Evolutionary conservation across 1,284 basidiomycete species (phyloP), one percentile per base, ranked within the genome.

Genomic region (Melampsora larici-populina): DNA sequence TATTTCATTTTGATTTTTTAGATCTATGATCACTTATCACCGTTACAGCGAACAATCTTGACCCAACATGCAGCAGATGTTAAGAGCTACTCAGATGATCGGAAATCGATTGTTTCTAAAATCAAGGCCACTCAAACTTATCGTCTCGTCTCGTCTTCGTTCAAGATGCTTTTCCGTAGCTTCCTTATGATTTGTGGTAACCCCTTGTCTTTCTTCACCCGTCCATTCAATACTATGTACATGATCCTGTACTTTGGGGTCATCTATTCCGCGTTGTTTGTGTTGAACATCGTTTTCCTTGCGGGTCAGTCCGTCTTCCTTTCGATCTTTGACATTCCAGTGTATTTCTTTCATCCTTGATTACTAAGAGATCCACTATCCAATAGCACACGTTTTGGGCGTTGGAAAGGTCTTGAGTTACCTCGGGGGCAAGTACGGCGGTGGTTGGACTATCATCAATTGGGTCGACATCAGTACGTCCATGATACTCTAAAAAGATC

Each of bases 381-480:
- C 24, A 26, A 26, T 55, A 55, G 51, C 51, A 21, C 72, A 66
- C 36, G 26, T 74, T 2, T 31, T 66, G 72, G 72, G 72, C 2
- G 46, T 74, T 33, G 62, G 62, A 24, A 74, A 74, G 40, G 36
- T 74, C n/a, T 51, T 74, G 24, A 33, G 49, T 17, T 51, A 65
- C 49, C 63, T 74, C 5, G 72, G 72, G 55, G 62, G 66, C n/a
- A 62, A 60, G 13, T 49, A 74, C 26, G 72, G 72, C 5, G 72
- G 62, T 17, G 72, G 72, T 29, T 74, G 72, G 72, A 51, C 62
- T 55, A 62, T 64, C 43, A 74, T 74, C 46, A 74, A 74, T 40
- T 74, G 72, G 72, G 60, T 74, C 26, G 65, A 74, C 49, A 74
- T 74, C 62, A 74, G 72, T 74, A 31, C 24, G 63, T 51, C 21